phyloP scores from a whole-genome alignment of 176 grass and related monocot genomes.

The Elymus sibiricus region DNA sequence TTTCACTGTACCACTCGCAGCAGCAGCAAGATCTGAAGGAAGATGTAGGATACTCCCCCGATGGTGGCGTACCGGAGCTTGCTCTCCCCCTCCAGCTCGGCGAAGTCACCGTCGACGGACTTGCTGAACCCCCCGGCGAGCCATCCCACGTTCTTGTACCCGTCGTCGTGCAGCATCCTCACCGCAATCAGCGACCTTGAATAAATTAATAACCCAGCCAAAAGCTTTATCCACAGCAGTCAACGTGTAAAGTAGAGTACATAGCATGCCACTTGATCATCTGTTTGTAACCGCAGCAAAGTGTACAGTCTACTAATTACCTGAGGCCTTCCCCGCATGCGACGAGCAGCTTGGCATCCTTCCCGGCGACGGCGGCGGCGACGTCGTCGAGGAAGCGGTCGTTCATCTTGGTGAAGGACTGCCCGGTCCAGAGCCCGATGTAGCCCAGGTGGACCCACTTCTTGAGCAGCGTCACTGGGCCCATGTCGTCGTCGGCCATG shows the following conservation, averaged over 20 bases:
- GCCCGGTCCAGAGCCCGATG: constrained; percentile 85
- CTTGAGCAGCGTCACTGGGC: constrained; percentile 74
- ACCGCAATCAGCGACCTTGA: constrained; percentile 85
- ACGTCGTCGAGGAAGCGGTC: constrained; percentile 66
- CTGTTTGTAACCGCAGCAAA: background rate
- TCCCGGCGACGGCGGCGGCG: constrained; percentile 30
- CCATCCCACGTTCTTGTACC: constrained; percentile 83
- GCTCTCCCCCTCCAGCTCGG: constrained; percentile 56
- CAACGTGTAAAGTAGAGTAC: background rate
- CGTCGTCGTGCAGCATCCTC: constrained; percentile 67
- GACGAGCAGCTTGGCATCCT: constrained; percentile 74
- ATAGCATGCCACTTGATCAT: background rate
- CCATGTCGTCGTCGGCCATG: constrained; percentile 54
- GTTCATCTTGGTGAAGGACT: constrained; percentile 82
- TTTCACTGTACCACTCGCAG: constrained; percentile 48
- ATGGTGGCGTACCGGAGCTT: constrained; percentile 87
- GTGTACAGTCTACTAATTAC: constrained; percentile 1
- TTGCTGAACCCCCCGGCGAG: constrained; percentile 85
- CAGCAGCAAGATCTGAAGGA: constrained; percentile 75
- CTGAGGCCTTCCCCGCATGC: constrained; percentile 93
- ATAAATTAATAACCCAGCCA: background rate
- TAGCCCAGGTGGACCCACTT: constrained; percentile 97
- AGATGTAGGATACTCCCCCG: constrained; percentile 78
- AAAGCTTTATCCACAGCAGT: background rate
- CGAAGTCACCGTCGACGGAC: constrained; percentile 56